phyloP scores from a whole-genome alignment of 345 rosid species.

The Dipteronia sinensis region DNA sequence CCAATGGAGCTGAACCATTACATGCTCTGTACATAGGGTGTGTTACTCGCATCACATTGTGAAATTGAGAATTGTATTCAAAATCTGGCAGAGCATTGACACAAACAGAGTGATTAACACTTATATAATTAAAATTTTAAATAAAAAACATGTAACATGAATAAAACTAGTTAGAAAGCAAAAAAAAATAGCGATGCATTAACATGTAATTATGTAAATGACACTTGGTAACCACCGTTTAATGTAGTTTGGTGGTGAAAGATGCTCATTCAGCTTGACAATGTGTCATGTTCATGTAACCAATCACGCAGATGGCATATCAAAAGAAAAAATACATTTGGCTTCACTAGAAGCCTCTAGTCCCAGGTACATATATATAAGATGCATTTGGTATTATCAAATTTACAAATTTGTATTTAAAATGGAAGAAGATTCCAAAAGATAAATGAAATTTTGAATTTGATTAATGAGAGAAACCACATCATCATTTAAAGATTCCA shows the following conservation, averaged over 20 bases:
- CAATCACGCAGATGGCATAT: too few relatives aligned
- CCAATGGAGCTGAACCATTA: slow-evolving; percentile 79
- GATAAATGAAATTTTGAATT: too few relatives aligned
- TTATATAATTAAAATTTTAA: background rate
- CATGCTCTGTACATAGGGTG: slow-evolving; percentile 78
- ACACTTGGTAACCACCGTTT: too few relatives aligned
- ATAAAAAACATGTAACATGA: background rate
- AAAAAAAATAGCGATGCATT: background rate
- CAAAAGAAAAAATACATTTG: too few relatives aligned
- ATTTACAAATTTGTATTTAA: too few relatives aligned
- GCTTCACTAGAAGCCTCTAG: too few relatives aligned
- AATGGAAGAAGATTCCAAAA: background rate
- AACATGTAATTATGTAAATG: too few relatives aligned
- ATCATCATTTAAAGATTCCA: background rate
- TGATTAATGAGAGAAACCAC: background rate
- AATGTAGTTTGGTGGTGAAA: too few relatives aligned
- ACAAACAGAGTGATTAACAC: background rate
- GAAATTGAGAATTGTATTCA: slow-evolving; percentile 76
- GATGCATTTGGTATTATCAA: background rate
- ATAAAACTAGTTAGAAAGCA: too few relatives aligned
- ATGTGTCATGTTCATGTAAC: too few relatives aligned
- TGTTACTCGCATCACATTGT: slow-evolving; percentile 88
- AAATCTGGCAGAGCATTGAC: slow-evolving; percentile 51
- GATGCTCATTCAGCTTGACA: too few relatives aligned
- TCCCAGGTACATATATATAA: background rate